Base-by-base conservation (phyloP, 129 eudicot species). In the Artemisia tridentata region DNA sequence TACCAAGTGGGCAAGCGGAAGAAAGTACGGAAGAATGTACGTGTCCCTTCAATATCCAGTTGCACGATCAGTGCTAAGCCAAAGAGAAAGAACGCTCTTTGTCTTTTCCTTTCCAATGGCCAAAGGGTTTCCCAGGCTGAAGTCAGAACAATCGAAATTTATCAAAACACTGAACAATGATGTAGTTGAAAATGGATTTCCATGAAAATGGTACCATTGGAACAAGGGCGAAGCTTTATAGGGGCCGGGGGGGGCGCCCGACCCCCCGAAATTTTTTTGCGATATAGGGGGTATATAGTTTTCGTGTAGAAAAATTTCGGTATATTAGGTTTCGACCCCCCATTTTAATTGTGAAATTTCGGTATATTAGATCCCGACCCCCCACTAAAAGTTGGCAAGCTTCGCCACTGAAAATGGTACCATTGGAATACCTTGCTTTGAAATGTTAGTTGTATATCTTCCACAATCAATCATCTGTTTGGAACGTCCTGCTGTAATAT, bases 101-200 rank as follows among this genome's bases (percentile, higher is more conserved):
- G 99, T 48, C 97, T 82, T 80, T 93, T 93, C 88, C 99, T 80
- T 80, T 93, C 99, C 71, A 73, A 84, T 47, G 99, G 97, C 99
- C 99, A 93, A 72, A 93, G 91, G 45, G 97, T 86, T 67, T 87
- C 88, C 99, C 99, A 93, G 38, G 99, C 99, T 93, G 80, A 68
- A 69, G 20, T 62, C 21, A 19, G 15, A 38, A 52, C 34, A 19
- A 13, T 65, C 63, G 16, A 20, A 20, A 50, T 21, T 64, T 38
- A 41, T 68, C 43, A 48, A 68, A 65, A 38, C 48, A 55, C 54
- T 66, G 51, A 53, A 64, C 63, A 45, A 8, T 27, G 16, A 27
- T 46, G 52, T 17, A 20, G 34, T 14, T 51, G 29, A 65, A 74
- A 43, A 66, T 54, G 50, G 65, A 45, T 57, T 75, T 75, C 65